These are phyloP conservation scores for Fusarium sp. DNA, from an alignment of 2,329 filamentous ascomycete species.

Conservation along the genomic window DNA sequence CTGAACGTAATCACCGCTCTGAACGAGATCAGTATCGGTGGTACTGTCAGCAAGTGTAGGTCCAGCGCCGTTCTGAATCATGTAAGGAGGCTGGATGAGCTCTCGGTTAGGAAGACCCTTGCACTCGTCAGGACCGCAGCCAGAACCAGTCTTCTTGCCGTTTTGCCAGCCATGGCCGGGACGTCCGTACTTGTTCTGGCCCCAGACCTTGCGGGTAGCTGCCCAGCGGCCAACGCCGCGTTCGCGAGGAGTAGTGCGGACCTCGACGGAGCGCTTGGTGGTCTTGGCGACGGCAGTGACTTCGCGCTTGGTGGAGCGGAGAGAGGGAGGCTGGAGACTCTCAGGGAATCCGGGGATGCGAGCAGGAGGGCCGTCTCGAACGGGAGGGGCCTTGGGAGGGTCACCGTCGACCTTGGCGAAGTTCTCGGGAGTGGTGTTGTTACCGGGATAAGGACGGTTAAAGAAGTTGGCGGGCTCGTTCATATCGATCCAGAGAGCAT, in stretches of 20 bases:
- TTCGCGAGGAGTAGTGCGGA: neutral
- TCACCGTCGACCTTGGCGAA: conserved; percentile 54
- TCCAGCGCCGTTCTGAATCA: conserved; percentile 43
- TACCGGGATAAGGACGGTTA: conserved; percentile 50
- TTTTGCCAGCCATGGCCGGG: conserved; percentile 28
- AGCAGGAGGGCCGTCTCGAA: conserved; percentile 57
- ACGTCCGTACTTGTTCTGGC: conserved; percentile 20
- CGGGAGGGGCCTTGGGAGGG: conserved; percentile 69
- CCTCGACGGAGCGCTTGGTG: neutral
- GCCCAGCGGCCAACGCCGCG: conserved; percentile 27
- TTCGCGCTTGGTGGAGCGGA: neutral
- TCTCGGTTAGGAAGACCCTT: conserved; percentile 40
- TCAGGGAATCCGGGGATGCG: conserved; percentile 41
- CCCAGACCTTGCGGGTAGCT: conserved; percentile 17
- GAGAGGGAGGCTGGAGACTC: conserved; percentile 34
- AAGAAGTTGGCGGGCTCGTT: conserved; percentile 55
- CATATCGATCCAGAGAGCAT: conserved; percentile 81
- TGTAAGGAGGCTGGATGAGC: conserved; percentile 39
- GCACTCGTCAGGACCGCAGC: conserved; percentile 36
- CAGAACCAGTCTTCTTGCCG: conserved; percentile 36
- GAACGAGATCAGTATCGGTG: conserved; percentile 39
- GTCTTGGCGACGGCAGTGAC: neutral
- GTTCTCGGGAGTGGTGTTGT: conserved; percentile 46
- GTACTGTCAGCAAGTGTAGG: conserved; percentile 39
- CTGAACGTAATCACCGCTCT: conserved; percentile 33